These are phyloP conservation scores for Epichloe coenophiala DNA, from an alignment of 2,329 filamentous ascomycete genomes.

Conservation along the genomic window DNA sequence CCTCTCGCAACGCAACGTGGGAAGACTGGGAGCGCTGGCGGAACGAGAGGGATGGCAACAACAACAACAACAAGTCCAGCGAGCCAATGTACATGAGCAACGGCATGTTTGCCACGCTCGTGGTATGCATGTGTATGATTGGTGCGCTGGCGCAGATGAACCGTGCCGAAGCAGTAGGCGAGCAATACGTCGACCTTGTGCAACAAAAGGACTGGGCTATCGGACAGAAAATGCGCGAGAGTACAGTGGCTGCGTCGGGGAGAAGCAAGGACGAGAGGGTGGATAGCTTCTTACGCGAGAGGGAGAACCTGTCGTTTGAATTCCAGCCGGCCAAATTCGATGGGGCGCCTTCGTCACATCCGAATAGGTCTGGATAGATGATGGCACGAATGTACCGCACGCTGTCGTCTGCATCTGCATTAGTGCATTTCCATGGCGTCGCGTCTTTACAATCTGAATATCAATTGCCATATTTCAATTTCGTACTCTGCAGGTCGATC, in stretches of 20 bases:
- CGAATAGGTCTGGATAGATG: constrained; percentile 1
- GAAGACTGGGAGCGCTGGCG: constrained; percentile 91
- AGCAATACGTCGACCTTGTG: constrained; percentile 51
- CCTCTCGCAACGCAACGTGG: constrained; percentile 76
- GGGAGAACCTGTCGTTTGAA: constrained; percentile 37
- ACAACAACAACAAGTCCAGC: constrained; percentile 24
- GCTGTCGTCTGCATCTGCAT: too few relatives aligned
- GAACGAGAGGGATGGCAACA: constrained; percentile 33
- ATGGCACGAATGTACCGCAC: background rate
- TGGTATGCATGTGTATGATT: constrained; percentile 55
- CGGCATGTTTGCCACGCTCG: constrained; percentile 55
- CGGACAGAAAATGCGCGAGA: constrained; percentile 41
- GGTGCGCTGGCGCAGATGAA: constrained; percentile 61
- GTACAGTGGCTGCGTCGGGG: constrained; percentile 37
- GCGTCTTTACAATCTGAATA: too few relatives aligned
- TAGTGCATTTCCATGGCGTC: too few relatives aligned
- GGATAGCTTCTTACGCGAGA: constrained; percentile 60
- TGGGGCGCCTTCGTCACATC: constrained; percentile 5
- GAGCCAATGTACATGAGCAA: constrained; percentile 61
- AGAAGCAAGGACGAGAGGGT: constrained; percentile 53
- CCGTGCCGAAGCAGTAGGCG: constrained; percentile 49
- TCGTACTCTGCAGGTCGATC: too few relatives aligned
- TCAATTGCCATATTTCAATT: too few relatives aligned
- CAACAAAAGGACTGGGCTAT: constrained; percentile 53
- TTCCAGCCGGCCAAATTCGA: constrained; percentile 20